Evolutionary conservation across 495 filamentous ascomycete species (phyloP).

Genomic region (Penicillium parvum): DNA sequence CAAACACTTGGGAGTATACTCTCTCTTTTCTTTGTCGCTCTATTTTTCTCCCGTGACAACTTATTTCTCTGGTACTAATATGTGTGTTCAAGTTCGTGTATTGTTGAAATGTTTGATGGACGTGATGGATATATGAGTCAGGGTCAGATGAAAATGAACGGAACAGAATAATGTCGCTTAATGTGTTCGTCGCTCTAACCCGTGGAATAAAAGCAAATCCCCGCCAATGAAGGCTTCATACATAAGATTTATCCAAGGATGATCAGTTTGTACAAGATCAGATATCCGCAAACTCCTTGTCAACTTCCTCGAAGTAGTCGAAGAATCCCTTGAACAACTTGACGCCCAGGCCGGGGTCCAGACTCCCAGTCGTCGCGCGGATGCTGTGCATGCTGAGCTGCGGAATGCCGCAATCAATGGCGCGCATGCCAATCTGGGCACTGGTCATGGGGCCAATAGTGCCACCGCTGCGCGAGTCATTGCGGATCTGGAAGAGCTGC

Average conservation of each 20-base stretch:
- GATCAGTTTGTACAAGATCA: too few species aligned
- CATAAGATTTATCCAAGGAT: slow-evolving; percentile 8
- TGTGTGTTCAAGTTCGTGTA: too few species aligned
- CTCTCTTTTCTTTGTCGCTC: background rate
- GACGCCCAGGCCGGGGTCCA: slow-evolving; percentile 86
- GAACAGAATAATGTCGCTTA: too few species aligned
- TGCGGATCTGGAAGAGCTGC: slow-evolving; percentile 93
- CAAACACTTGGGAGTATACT: background rate
- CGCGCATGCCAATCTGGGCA: slow-evolving; percentile 72
- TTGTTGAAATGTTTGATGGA: too few species aligned
- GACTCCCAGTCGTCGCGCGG: slow-evolving; percentile 78
- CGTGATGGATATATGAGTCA: slow-evolving; percentile 4
- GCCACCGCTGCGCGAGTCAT: slow-evolving; percentile 81
- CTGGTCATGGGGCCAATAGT: slow-evolving; percentile 95
- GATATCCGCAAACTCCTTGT: slow-evolving; percentile 68
- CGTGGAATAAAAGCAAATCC: too few species aligned
- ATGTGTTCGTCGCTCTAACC: too few species aligned
- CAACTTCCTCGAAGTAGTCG: slow-evolving; percentile 81
- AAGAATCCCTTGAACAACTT: slow-evolving; percentile 88
- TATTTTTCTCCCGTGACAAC: too few species aligned
- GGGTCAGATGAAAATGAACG: too few species aligned
- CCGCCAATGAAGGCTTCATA: slow-evolving; percentile 4
- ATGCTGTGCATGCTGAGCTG: slow-evolving; percentile 96
- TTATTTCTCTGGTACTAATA: too few species aligned
- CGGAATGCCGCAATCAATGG: slow-evolving; percentile 85